A percentile compares a stretch with the other conserved stretches of the same genome.
These are phyloP conservation scores for Yarrowia alimentaria DNA, from an alignment of 805 yeast species.

Conservation along the genomic window DNA sequence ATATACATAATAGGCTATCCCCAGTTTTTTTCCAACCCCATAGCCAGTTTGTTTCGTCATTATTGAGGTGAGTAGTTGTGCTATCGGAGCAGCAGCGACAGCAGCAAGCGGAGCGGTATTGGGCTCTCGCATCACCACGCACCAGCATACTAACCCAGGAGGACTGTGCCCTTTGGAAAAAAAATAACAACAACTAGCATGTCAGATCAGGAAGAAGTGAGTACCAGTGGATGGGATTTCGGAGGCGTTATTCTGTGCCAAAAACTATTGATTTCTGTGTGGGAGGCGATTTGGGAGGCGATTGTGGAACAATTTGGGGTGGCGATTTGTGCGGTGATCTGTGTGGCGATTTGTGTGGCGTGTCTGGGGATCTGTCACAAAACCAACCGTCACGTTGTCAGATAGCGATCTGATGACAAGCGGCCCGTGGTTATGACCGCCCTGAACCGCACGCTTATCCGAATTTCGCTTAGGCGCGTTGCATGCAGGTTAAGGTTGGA, in stretches of 20 bases:
- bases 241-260: background rate
- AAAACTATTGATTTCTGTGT: background rate
- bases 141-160: background rate
- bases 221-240: background rate
- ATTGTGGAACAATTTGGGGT: too few relatives aligned
- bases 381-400: too few relatives aligned
- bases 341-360: too few relatives aligned
- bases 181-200: slow-evolving; percentile 3
- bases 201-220: slow-evolving; percentile 17
- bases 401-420: too few relatives aligned
- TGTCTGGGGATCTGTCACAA: too few relatives aligned
- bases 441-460: too few relatives aligned
- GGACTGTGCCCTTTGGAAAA: background rate
- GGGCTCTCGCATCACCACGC: too few relatives aligned
- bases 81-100: background rate
- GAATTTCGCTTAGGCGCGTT: slow-evolving; percentile 14
- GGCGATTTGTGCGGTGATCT: too few relatives aligned
- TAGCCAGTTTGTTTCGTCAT: slow-evolving; percentile 10
- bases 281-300: too few relatives aligned
- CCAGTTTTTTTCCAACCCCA: slow-evolving; percentile 13
- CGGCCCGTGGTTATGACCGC: too few relatives aligned
- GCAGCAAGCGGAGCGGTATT: background rate
- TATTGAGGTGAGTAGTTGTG: slow-evolving; percentile 2
- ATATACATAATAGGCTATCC: slow-evolving; percentile 26
- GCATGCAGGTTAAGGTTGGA: slow-evolving; percentile 22